A percentile compares a stretch with the other conserved stretches of the same genome.
phyloP scores from a whole-genome alignment of 2,329 filamentous ascomycete genomes.

The Alternaria arborescens region DNA sequence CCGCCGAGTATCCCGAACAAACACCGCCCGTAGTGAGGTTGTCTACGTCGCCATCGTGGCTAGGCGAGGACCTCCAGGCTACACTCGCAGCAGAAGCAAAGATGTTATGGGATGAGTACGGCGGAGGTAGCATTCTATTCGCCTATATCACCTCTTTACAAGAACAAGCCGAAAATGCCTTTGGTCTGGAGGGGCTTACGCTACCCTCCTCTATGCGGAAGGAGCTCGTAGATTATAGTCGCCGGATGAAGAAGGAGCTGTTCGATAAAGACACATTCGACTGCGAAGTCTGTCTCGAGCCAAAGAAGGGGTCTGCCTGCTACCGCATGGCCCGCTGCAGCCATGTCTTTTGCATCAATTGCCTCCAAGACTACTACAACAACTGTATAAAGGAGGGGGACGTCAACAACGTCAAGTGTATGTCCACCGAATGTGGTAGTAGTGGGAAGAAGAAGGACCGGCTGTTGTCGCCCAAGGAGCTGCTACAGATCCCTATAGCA shows the following conservation, averaged over 20 bases:
- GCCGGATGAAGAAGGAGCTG: constrained; percentile 73
- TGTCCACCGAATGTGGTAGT: constrained; percentile 73
- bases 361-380: constrained; percentile 89
- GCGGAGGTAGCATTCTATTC: constrained; percentile 64
- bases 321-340: constrained; percentile 83
- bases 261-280: constrained; percentile 88
- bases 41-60: constrained; percentile 61
- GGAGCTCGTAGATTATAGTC: constrained; percentile 79
- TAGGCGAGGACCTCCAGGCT: constrained; percentile 56
- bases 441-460: constrained; percentile 59
- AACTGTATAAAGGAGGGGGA: constrained; percentile 87
- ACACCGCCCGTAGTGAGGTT: constrained; percentile 61
- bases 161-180: constrained; percentile 64
- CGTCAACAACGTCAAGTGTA: constrained; percentile 78
- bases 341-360: constrained; percentile 91
- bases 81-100: constrained; percentile 58
- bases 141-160: constrained; percentile 69
- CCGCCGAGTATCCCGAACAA: constrained; percentile 64
- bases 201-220: constrained; percentile 66
- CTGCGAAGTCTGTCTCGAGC: constrained; percentile 88
- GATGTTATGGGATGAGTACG: constrained; percentile 68
- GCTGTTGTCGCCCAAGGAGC: constrained; percentile 81
- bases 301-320: constrained; percentile 85
- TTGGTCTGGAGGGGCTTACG: constrained; percentile 60
- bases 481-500: constrained; percentile 63